These are phyloP conservation scores for Aspergillus felis DNA, from an alignment of 2,329 filamentous ascomycete species.

Conservation along the genomic window DNA sequence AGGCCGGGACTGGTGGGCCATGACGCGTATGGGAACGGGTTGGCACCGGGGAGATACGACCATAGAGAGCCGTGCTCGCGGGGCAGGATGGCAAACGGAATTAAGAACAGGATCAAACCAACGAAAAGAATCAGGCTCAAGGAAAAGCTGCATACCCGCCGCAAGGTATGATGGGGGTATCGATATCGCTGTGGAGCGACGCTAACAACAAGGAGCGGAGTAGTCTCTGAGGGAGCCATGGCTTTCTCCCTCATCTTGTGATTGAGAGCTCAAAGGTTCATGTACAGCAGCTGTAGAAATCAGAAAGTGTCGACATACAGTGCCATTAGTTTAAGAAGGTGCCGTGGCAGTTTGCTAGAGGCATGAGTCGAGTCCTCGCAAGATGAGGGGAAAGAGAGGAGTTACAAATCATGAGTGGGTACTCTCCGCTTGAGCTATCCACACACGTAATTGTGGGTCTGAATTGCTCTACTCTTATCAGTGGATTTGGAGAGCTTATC, in stretches of 20 bases:
- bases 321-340: background rate
- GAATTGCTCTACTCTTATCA: background rate
- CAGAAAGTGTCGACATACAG: background rate
- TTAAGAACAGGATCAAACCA: constrained; percentile 38
- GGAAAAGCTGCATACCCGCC: constrained; percentile 39
- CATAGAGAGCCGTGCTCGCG: constrained; percentile 35
- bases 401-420: background rate
- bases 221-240: constrained; percentile 37
- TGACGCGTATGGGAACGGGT: constrained; percentile 33
- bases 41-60: constrained; percentile 39
- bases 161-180: constrained; percentile 41
- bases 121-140: constrained; percentile 37
- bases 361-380: background rate
- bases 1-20: constrained; percentile 47
- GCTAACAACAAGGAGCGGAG: constrained; percentile 41
- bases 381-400: background rate
- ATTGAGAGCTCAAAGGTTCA: background rate
- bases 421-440: background rate
- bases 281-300: background rate
- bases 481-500: background rate
- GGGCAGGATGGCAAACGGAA: constrained; percentile 38
- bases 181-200: constrained; percentile 37
- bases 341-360: background rate
- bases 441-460: background rate
- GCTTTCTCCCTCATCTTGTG: constrained; percentile 33